Evolutionary conservation across 352 stramenopile species (phyloP).

Genomic region (Phytopythium mirpurense): DNA sequence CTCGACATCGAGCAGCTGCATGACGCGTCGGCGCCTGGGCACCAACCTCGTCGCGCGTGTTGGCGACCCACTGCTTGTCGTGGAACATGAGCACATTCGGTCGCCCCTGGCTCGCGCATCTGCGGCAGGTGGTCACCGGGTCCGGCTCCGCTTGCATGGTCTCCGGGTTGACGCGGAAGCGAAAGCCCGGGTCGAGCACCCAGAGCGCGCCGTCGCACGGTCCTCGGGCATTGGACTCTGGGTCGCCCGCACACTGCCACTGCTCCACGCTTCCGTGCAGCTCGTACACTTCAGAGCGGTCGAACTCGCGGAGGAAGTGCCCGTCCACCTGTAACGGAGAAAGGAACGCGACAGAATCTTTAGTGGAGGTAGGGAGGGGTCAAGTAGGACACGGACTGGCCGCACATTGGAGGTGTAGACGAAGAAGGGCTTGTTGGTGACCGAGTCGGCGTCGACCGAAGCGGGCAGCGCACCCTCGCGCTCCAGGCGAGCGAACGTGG

Average conservation of each 20-base stretch:
- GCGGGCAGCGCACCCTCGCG: slow-evolving; percentile 24
- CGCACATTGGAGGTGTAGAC: slow-evolving; percentile 90
- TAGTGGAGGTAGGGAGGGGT: not conserved
- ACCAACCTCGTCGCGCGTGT: slow-evolving; percentile 53
- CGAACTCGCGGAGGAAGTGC: slow-evolving; percentile 81
- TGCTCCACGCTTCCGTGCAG: slow-evolving; percentile 84
- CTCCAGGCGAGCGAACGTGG: slow-evolving; percentile 33
- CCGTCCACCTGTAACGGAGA: slow-evolving; percentile 64
- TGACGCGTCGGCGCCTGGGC: not conserved
- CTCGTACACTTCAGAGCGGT: slow-evolving; percentile 76
- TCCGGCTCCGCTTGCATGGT: slow-evolving; percentile 61
- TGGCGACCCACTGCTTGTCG: slow-evolving; percentile 81
- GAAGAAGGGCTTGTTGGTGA: slow-evolving; percentile 80
- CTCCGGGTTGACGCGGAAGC: slow-evolving; percentile 54
- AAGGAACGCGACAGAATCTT: not conserved
- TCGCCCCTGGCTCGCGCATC: slow-evolving; percentile 59
- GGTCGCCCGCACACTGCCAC: slow-evolving; percentile 65
- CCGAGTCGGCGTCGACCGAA: slow-evolving; percentile 14
- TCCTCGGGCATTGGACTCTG: slow-evolving; percentile 22
- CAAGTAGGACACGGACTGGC: not conserved
- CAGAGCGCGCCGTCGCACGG: slow-evolving; percentile 44
- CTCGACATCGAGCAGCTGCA: not conserved
- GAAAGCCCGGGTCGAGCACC: slow-evolving; percentile 38
- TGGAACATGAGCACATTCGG: slow-evolving; percentile 92
- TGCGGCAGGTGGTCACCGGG: slow-evolving; percentile 29